Base-by-base conservation (phyloP, 345 rosid genomes). In the Zanthoxylum bungeanum region DNA sequence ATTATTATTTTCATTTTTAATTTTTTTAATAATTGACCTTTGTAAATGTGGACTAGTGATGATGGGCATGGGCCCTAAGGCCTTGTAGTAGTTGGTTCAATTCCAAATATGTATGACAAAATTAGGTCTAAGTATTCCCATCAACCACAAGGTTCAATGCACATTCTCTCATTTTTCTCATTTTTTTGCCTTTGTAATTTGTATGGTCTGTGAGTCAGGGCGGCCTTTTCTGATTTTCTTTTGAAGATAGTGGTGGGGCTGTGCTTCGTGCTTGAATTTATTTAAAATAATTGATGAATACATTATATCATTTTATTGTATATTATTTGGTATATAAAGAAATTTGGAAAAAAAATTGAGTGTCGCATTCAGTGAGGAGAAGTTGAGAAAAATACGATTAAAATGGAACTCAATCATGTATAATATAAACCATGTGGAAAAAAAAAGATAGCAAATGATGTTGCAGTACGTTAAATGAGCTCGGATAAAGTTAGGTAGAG, bases 201-300 rank as follows among this genome's bases (percentile, higher is more conserved):
- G 24, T 40, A 24, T 63, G 52, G 51, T 30, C 56, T 75, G 64
- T 19, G 49, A 57, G 27, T 17, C 12, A 14, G 4, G 37, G 33
- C 34, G 44, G 17, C 40, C 33, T 9, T 63, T 27, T 51, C 17
- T 34, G n/a, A 10, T 62, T 12, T 42, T 28, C 27, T 70, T 70
- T 21, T 49, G 19, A 42, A n/a, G 14, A 27, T 52, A 47, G 70
- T 66, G 67, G 78, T 71, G 69, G 76, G 80, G 66, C 36, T 57
- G 53, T 69, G 61, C 24, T 40, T 65, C 65, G 27, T 64, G 66
- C 62, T 69, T 57, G 64, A 28, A 8, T 9, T 40, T 56, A 14
- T 64, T 39, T 39, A 60, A 60, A 66, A 12, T 21, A 36, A 25
- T n/a, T n/a, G n/a, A n/a, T 53, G 36, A 55, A 42, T 71, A 19